phyloP scores from a whole-genome alignment of 2,329 filamentous ascomycete genomes.

The Colletotrichum limetticola region DNA sequence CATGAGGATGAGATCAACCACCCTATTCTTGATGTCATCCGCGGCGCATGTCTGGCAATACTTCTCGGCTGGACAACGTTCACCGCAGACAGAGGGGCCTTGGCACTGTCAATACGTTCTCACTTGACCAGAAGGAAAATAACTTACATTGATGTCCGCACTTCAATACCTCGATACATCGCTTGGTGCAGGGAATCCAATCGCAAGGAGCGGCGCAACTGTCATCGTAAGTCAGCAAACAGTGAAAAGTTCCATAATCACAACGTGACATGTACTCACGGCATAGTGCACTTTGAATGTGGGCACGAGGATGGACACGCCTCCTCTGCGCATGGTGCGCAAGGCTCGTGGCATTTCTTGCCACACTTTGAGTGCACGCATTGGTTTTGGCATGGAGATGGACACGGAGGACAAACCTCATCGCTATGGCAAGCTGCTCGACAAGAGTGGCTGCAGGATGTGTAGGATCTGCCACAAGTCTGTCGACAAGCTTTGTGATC shows the following conservation, averaged over 20 bases:
- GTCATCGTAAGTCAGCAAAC: background rate
- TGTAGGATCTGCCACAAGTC: conserved; percentile 46
- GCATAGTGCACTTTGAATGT: conserved; percentile 63
- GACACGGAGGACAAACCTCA: conserved; percentile 58
- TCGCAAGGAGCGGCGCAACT: conserved; percentile 72
- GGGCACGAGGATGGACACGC: conserved; percentile 65
- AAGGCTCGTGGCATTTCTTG: conserved; percentile 68
- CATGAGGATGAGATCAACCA: conserved; percentile 68
- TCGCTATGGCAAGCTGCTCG: conserved; percentile 61
- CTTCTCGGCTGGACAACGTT: conserved; percentile 61
- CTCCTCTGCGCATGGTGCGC: conserved; percentile 67
- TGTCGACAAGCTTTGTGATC: conserved; percentile 61
- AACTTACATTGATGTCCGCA: conserved; percentile 70
- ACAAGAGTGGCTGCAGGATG: conserved; percentile 69
- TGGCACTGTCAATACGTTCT: conserved; percentile 4
- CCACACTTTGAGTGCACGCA: conserved; percentile 68
- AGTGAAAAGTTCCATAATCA: background rate
- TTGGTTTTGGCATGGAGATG: conserved; percentile 60
- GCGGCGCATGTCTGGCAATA: conserved; percentile 69
- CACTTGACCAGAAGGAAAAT: no score
- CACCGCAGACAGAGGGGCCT: conserved; percentile 71
- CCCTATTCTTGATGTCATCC: conserved; percentile 52
- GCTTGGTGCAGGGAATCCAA: conserved; percentile 70
- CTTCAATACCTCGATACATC: conserved; percentile 62
- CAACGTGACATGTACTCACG: conserved; percentile 46